Conservation (phyloP, 371 early-diverging fungal species). For the Mortierella sp. region DNA sequence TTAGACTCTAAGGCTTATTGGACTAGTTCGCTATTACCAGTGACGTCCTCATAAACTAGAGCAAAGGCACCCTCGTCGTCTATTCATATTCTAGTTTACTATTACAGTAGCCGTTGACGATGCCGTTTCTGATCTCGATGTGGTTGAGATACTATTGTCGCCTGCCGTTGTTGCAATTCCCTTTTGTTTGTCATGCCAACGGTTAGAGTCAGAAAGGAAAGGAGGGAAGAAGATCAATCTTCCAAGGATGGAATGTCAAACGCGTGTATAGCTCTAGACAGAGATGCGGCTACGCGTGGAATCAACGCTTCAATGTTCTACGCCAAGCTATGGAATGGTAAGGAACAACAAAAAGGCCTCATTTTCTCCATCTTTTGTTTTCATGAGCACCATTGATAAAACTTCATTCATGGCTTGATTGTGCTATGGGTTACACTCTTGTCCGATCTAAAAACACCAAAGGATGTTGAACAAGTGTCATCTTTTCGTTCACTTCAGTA, state of each 20-base stretch:
- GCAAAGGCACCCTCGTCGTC: too few species aligned
- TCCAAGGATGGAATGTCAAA: background rate
- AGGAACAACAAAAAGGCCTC: background rate
- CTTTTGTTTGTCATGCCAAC: background rate
- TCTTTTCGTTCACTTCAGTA: background rate
- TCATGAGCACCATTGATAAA: background rate
- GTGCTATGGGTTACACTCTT: background rate
- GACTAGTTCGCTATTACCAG: background rate
- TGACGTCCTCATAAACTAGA: background rate
- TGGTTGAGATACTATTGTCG: background rate
- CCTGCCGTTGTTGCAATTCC: background rate
- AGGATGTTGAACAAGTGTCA: background rate
- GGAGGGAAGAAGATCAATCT: background rate
- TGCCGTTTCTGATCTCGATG: background rate
- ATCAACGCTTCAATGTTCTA: background rate
- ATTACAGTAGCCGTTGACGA: too few species aligned
- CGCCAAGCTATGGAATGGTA: background rate
- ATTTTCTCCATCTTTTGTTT: background rate
- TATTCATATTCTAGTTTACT: too few species aligned
- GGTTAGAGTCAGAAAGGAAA: constrained; percentile 9
- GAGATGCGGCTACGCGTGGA: constrained; percentile 2
- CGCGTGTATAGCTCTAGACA: background rate
- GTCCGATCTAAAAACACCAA: background rate
- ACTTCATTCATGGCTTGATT: background rate
- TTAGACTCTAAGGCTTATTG: background rate